Evolutionary conservation across 2,329 filamentous ascomycete genomes (phyloP).

Genomic region (Aspergillus melleus): DNA sequence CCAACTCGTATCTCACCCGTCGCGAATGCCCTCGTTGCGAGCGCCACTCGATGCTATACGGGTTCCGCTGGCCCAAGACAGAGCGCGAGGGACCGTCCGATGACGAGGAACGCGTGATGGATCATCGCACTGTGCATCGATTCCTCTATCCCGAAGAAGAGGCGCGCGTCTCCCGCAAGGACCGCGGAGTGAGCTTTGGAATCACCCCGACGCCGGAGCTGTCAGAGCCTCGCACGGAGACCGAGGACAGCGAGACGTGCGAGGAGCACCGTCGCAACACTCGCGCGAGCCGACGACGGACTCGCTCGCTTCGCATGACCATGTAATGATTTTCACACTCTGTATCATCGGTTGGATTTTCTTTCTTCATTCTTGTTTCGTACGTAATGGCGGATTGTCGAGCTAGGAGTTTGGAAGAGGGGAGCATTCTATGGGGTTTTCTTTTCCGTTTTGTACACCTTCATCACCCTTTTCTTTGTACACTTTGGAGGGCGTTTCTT

Average conservation of each 20-base stretch:
- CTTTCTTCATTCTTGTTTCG: background rate
- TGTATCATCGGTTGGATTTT: slow-evolving; percentile 1
- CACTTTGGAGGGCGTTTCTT: background rate
- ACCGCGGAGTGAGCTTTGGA: slow-evolving; percentile 38
- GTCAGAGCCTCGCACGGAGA: slow-evolving; percentile 40
- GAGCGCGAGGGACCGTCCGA: slow-evolving; percentile 75
- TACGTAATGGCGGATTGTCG: slow-evolving; percentile 4
- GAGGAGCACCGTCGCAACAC: slow-evolving; percentile 38
- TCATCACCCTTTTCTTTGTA: background rate
- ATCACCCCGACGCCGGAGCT: slow-evolving; percentile 40
- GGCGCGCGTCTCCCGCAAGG: slow-evolving; percentile 39
- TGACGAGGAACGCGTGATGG: slow-evolving; percentile 67
- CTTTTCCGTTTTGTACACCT: background rate
- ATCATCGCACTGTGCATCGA: slow-evolving; percentile 84
- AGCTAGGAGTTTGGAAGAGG: slow-evolving; percentile 4
- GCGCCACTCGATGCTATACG: slow-evolving; percentile 92
- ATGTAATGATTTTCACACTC: slow-evolving; percentile 28
- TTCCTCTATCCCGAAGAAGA: slow-evolving; percentile 75
- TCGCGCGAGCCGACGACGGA: slow-evolving; percentile 34
- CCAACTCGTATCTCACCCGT: slow-evolving; percentile 81
- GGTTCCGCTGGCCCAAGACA: slow-evolving; percentile 94
- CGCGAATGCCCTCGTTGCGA: slow-evolving; percentile 90
- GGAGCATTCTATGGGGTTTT: slow-evolving; percentile 3
- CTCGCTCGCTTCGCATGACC: slow-evolving; percentile 35
- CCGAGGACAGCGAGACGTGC: slow-evolving; percentile 36